Conservation (phyloP, 2,329 filamentous ascomycete genomes). For the Phaeosphaeria sp. region DNA sequence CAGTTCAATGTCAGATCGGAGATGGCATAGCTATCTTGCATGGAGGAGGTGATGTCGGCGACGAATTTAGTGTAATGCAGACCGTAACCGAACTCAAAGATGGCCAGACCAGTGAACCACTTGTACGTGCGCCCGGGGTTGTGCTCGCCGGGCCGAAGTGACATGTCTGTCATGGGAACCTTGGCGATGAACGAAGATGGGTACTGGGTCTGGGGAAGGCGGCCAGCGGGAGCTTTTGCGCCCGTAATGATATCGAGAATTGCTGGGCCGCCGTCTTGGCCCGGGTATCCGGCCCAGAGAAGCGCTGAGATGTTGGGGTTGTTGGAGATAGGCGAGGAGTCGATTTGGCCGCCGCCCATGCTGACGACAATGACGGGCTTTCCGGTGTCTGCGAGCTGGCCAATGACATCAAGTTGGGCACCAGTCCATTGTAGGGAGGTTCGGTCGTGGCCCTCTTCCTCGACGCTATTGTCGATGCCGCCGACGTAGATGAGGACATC, state of each 20-base stretch:
- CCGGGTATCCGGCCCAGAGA: constrained; percentile 67
- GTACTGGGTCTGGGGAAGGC: constrained; percentile 65
- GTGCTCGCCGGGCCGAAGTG: constrained; percentile 55
- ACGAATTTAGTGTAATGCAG: constrained; percentile 66
- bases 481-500: constrained; percentile 64
- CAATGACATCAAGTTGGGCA: constrained; percentile 60
- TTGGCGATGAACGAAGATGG: constrained; percentile 59
- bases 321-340: constrained; percentile 58
- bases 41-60: constrained; percentile 20
- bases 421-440: constrained; percentile 60
- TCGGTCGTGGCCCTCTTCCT: constrained; percentile 62
- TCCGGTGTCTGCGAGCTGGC: constrained; percentile 52
- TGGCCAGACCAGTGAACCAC: constrained; percentile 61
- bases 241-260: constrained; percentile 64
- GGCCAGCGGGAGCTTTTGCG: constrained; percentile 59
- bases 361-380: constrained; percentile 63
- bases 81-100: constrained; percentile 63
- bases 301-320: constrained; percentile 59
- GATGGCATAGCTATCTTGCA: constrained; percentile 23
- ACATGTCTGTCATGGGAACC: constrained; percentile 65
- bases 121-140: constrained; percentile 65
- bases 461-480: constrained; percentile 62
- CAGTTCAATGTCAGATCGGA: constrained; percentile 34
- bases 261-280: constrained; percentile 65
- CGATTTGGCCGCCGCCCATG: constrained; percentile 62